Evolutionary conservation across 2,329 filamentous ascomycete genomes (phyloP).

Genomic region (Pyrenophora tritici-repentis): DNA sequence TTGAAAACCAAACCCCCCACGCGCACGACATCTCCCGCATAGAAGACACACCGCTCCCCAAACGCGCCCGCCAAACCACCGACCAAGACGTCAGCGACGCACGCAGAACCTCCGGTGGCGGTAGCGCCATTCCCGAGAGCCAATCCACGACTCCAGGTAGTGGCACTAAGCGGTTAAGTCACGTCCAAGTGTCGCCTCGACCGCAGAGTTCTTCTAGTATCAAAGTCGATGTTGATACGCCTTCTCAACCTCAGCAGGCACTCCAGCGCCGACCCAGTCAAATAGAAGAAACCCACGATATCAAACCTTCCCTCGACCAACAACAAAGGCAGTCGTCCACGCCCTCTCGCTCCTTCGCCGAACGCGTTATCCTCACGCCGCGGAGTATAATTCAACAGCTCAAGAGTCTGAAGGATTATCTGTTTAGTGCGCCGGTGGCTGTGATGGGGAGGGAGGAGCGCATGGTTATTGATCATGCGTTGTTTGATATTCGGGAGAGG

Average conservation of each 20-base stretch:
- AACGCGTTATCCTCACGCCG: conserved; percentile 48
- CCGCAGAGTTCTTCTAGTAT: neutral
- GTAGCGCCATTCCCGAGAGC: conserved; percentile 5
- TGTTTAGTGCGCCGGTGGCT: no score
- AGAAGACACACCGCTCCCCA: conserved; percentile 38
- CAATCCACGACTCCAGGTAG: neutral
- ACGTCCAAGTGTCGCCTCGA: conserved; percentile 34
- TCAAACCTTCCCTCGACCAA: neutral
- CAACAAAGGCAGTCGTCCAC: conserved; percentile 7
- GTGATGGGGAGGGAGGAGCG: no score
- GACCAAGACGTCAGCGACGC: conserved; percentile 41
- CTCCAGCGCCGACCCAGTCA: neutral
- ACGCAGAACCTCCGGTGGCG: conserved; percentile 3
- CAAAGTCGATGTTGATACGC: neutral
- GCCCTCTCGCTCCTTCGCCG: conserved; percentile 37
- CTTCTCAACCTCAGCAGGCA: no score
- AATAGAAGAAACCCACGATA: neutral
- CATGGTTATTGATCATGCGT: no score
- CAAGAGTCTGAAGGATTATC: conserved; percentile 55
- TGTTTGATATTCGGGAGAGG: conserved; percentile 78
- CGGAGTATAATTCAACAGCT: conserved; percentile 57
- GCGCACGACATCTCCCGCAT: conserved; percentile 10
- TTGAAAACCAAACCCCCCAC: conserved; percentile 29
- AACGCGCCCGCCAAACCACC: conserved; percentile 28
- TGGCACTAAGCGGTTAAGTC: conserved; percentile 32